These are phyloP conservation scores for Penicillium olsonii DNA, from an alignment of 2,329 filamentous ascomycete genomes.

Conservation along the genomic window DNA sequence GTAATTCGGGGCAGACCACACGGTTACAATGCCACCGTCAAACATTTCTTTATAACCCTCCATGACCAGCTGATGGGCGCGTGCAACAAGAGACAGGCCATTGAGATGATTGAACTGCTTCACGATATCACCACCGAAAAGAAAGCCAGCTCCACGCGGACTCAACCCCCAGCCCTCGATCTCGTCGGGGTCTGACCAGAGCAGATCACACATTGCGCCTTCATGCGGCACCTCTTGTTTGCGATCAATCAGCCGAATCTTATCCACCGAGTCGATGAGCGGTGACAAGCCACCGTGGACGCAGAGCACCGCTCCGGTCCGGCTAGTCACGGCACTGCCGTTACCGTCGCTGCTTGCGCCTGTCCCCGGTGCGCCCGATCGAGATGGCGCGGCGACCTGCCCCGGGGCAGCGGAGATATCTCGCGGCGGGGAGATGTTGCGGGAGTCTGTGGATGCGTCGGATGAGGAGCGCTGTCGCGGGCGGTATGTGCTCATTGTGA, in stretches of 20 bases:
- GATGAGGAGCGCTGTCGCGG: slow-evolving; percentile 34
- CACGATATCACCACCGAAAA: slow-evolving; percentile 94
- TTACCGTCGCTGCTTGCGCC: slow-evolving; percentile 71
- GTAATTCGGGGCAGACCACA: slow-evolving; percentile 98
- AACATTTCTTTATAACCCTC: slow-evolving; percentile 99
- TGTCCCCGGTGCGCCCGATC: slow-evolving; percentile 75
- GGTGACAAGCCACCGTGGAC: slow-evolving; percentile 93
- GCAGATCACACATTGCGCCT: slow-evolving; percentile 96
- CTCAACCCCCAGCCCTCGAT: slow-evolving; percentile 96
- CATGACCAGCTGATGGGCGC: slow-evolving; percentile 97
- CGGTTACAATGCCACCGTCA: slow-evolving; percentile 89
- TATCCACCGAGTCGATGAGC: slow-evolving; percentile 89
- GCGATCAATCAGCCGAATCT: slow-evolving; percentile 89
- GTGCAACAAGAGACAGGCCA: slow-evolving; percentile 85
- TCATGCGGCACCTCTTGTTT: slow-evolving; percentile 99
- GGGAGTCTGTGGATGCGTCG: slow-evolving; percentile 37
- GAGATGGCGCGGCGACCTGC: slow-evolving; percentile 44
- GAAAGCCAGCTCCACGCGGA: slow-evolving; percentile 89
- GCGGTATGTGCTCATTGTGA: slow-evolving; percentile 62
- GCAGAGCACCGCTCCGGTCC: slow-evolving; percentile 83
- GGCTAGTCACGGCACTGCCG: slow-evolving; percentile 50
- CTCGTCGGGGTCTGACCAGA: slow-evolving; percentile 98
- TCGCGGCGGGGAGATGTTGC: slow-evolving; percentile 42
- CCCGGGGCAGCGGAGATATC: slow-evolving; percentile 46
- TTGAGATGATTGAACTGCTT: slow-evolving; percentile 95